Evolutionary conservation across 78 protist species (phyloP), one percentile per base, ranked within the genome.

Genomic region (Cavenderia fasciculata): DNA sequence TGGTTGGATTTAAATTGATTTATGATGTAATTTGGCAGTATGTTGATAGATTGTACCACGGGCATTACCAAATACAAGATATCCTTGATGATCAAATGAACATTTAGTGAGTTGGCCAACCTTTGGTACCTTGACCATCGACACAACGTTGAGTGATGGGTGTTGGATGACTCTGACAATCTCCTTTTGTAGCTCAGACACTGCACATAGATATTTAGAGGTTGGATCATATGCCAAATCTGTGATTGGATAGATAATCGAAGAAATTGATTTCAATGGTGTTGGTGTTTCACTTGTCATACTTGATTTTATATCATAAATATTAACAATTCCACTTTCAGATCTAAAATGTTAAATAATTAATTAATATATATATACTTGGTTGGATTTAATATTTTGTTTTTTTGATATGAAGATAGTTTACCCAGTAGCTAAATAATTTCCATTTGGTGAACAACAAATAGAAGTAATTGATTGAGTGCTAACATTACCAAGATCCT

Each of bases 381-480:
- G n/a, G n/a, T n/a, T n/a, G n/a, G n/a, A n/a, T n/a, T n/a, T n/a
- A n/a, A n/a, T n/a, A n/a, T n/a, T n/a, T n/a, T n/a, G n/a, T n/a
- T n/a, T n/a, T n/a, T n/a, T n/a, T n/a, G n/a, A n/a, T n/a, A n/a
- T n/a, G n/a, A n/a, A n/a, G n/a, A n/a, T n/a, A n/a, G n/a, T n/a
- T n/a, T n/a, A n/a, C n/a, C 87, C 87, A 2, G 87, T 78, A 2
- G 38, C 87, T 4, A 78, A 65, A 63, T 78, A 78, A n/a, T 23
- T 44, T 12, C 46, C 47, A 33, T 78, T 46, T 0, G 51, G 29
- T 33, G 87, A 65, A 27, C 36, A 49, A 10, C 63, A 11, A 31
- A 61, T 31, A 4, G 36, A 12, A n/a, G 62, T 27, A 25, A 78
- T 65, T 5, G 69, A 36, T 11, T 62, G 62, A 0, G 43, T 21